Conservation (phyloP, 345 rosid species). For the Psidium friedrichsthalianum region DNA sequence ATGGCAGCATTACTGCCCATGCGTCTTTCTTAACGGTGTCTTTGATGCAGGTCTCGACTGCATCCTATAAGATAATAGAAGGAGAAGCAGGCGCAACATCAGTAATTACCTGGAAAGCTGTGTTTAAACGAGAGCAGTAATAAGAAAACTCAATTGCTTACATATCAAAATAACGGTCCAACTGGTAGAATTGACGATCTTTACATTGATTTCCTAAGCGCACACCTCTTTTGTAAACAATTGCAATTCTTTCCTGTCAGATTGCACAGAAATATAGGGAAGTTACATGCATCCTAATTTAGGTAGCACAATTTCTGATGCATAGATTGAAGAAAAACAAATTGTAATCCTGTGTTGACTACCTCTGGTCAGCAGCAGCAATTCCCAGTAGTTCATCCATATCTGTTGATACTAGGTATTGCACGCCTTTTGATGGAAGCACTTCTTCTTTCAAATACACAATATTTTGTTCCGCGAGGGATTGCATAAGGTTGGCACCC, state of each 20-base stretch:
- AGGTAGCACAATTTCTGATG: neutral
- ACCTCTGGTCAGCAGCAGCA: slow-evolving; percentile 89
- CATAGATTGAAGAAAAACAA: neutral
- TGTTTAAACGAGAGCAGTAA: neutral
- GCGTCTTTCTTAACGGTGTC: slow-evolving; percentile 56
- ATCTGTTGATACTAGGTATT: slow-evolving; percentile 66
- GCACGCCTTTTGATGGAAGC: slow-evolving; percentile 81
- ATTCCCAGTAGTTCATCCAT: slow-evolving; percentile 72
- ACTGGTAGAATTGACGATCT: slow-evolving; percentile 82
- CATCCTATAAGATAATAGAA: slow-evolving; percentile 33
- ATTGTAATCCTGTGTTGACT: neutral
- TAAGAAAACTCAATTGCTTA: slow-evolving; percentile 21
- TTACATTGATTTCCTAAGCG: slow-evolving; percentile 93
- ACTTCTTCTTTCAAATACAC: slow-evolving; percentile 67
- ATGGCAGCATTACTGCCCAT: slow-evolving; percentile 42
- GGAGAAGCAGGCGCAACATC: neutral
- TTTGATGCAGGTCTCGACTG: slow-evolving; percentile 51
- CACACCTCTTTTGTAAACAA: slow-evolving; percentile 82
- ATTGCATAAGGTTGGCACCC: slow-evolving; percentile 85
- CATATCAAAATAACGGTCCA: slow-evolving; percentile 79
- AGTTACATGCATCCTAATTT: neutral
- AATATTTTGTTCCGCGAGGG: slow-evolving; percentile 59
- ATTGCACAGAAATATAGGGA: neutral
- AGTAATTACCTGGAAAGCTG: neutral
- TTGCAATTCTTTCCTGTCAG: slow-evolving; percentile 69